These are phyloP conservation scores for Nemania sp. DNA, from an alignment of 2,329 filamentous ascomycete species.

Conservation along the genomic window DNA sequence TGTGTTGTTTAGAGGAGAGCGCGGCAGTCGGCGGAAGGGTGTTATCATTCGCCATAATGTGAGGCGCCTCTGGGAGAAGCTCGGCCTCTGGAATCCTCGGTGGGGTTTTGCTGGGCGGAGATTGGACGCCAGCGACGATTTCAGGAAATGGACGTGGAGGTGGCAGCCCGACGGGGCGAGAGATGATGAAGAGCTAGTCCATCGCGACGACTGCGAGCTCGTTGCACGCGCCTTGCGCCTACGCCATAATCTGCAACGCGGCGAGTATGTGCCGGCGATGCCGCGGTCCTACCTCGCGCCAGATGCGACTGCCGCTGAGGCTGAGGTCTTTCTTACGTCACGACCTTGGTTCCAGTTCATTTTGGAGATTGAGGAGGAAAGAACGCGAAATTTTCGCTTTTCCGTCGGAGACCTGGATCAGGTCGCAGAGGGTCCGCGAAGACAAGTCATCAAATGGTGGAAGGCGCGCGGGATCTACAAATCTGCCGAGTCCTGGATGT, in stretches of 20 bases:
- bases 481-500: conserved; percentile 25
- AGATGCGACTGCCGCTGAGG: conserved; percentile 12
- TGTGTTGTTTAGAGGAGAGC: no score
- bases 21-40: conserved; percentile 15
- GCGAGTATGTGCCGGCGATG: not conserved
- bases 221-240: not conserved
- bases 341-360: conserved; percentile 27
- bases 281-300: not conserved
- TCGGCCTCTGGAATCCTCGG: conserved; percentile 30
- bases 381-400: conserved; percentile 17
- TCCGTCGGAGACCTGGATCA: conserved; percentile 3
- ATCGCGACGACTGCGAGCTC: not conserved
- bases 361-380: conserved; percentile 26
- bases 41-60: conserved; percentile 27
- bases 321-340: conserved; percentile 25
- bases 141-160: conserved; percentile 20
- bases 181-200: not conserved
- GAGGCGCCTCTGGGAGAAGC: conserved; percentile 29
- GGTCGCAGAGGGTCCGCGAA: not conserved
- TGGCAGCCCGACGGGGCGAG: not conserved
- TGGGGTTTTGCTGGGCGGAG: conserved; percentile 27
- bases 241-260: not conserved
- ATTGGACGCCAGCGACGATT: conserved; percentile 15
- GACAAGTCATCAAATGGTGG: conserved; percentile 25
- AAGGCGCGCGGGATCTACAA: conserved; percentile 25